phyloP scores from a whole-genome alignment of 2,329 filamentous ascomycete species.

The Boeremia lycopersici region DNA sequence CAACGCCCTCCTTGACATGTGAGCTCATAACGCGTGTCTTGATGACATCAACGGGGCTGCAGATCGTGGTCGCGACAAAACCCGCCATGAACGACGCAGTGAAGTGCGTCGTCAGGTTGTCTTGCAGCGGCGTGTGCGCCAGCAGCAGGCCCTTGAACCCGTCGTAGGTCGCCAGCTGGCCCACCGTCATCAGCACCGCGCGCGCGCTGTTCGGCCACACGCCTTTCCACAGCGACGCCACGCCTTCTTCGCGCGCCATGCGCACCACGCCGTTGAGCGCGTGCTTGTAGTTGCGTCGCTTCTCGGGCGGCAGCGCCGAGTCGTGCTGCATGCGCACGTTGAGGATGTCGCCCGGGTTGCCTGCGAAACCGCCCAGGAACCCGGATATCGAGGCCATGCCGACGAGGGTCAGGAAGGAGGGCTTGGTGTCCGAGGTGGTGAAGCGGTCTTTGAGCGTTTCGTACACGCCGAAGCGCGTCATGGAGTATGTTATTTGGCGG shows the following conservation, averaged over 20 bases:
- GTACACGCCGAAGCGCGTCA: slow-evolving; percentile 94
- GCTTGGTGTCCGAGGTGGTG: slow-evolving; percentile 57
- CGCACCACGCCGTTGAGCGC: slow-evolving; percentile 84
- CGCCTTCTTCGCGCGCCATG: slow-evolving; percentile 86
- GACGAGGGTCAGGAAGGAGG: slow-evolving; percentile 77
- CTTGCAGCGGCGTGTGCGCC: slow-evolving; percentile 66
- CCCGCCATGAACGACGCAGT: slow-evolving; percentile 77
- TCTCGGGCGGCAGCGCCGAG: slow-evolving; percentile 71
- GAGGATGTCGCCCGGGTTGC: slow-evolving; percentile 93
- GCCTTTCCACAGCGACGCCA: slow-evolving; percentile 77
- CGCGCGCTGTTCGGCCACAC: slow-evolving; percentile 82
- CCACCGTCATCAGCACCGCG: slow-evolving; percentile 86
- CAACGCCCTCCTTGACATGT: slow-evolving; percentile 59
- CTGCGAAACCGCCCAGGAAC: slow-evolving; percentile 84
- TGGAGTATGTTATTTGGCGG: slow-evolving; percentile 92
- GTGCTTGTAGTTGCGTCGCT: slow-evolving; percentile 87
- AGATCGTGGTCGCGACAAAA: slow-evolving; percentile 82
- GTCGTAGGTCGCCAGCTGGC: slow-evolving; percentile 84
- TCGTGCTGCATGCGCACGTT: slow-evolving; percentile 99
- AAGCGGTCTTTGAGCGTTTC: slow-evolving; percentile 83
- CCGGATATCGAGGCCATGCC: slow-evolving; percentile 83
- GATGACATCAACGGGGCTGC: slow-evolving; percentile 85
- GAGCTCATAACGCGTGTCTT: slow-evolving; percentile 88
- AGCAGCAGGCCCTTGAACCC: slow-evolving; percentile 76
- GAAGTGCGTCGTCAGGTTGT: slow-evolving; percentile 79